Evolutionary conservation across 305 asterid species (phyloP), one percentile per base, ranked within the genome.

Genomic region (Fraxinus angustifolia): DNA sequence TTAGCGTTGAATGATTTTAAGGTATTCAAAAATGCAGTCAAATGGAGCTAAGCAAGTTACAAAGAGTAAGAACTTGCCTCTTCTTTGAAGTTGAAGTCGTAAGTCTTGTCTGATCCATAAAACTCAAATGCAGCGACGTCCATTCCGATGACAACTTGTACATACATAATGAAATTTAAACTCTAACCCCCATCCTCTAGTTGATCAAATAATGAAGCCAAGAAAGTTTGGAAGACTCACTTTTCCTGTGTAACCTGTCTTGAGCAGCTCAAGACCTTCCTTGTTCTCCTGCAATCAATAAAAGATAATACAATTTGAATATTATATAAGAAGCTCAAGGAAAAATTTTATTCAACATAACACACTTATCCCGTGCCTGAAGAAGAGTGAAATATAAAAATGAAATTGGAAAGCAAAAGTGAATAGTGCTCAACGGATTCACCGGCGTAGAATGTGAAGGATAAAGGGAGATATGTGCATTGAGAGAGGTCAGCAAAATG

Each of bases 61-160:
- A 58, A 2, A 58, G 68, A 17, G 16, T 50, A 4, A 84, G 23
- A 45, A 78, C 86, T 81, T 86, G 83, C 99, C 93, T 94, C 98
- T 89, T 96, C 99, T 82, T 96, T 96, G 87, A 96, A 96, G 92
- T 96, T 94, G 90, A 93, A 87, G 82, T 96, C 99, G 12, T 94
- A 94, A 6, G 89, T 89, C 90, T 94, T 91, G 78, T 93, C 97
- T 6, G 88, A 53, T 38, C 94, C 93, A 68, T 92, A 96, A 81
- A 96, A 96, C 83, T 94, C 99, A 82, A 97, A 96, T n/a, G 99
- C 99, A 75, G 99, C 98, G 86, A 96, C 99, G 85, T 94, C 98
- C 98, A 96, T 94, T 65, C 99, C 98, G 77, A 94, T 96, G 48
- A 96, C 99, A 79, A 96, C 98, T 98, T 91, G 56, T 34, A 34